phyloP scores from a whole-genome alignment of 129 eudicot genomes.

The Arctium lappa region DNA sequence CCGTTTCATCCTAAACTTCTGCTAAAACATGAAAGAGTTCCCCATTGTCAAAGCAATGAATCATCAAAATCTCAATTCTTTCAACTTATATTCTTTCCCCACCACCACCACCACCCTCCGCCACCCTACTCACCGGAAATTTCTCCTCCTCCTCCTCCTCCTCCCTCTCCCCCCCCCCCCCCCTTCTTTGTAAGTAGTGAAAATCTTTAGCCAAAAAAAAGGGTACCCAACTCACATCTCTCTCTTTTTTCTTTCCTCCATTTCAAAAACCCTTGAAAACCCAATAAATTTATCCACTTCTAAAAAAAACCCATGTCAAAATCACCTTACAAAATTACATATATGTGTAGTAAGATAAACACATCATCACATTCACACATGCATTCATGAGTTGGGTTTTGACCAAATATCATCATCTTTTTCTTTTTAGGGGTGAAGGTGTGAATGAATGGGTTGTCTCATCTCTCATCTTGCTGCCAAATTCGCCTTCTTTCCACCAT shows the following conservation, averaged over 20 bases:
- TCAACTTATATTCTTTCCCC: constrained; percentile 27
- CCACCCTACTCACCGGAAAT: constrained; percentile 21
- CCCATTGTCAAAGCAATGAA: constrained; percentile 25
- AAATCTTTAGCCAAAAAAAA: not conserved
- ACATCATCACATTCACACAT: not conserved
- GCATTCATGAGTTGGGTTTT: constrained; percentile 32
- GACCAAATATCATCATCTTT: not conserved
- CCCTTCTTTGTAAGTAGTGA: not conserved
- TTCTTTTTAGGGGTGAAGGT: constrained; percentile 11
- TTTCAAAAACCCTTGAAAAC: constrained; percentile 14
- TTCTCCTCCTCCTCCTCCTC: not conserved
- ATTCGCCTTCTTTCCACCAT: constrained; percentile 44
- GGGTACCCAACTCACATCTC: not conserved
- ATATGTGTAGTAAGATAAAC: not conserved
- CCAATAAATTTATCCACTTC: not conserved
- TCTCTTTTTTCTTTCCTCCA: not conserved
- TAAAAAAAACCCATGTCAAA: constrained; percentile 13
- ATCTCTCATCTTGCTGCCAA: constrained; percentile 37
- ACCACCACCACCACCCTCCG: constrained; percentile 6
- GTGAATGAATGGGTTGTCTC: constrained; percentile 33
- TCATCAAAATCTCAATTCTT: constrained; percentile 25
- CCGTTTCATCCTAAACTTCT: not conserved
- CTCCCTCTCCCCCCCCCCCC: not conserved
- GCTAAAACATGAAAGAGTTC: not conserved
- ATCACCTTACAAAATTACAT: not conserved